Evolutionary conservation across 2,329 filamentous ascomycete genomes (phyloP).

Genomic region (Nemania abortiva): DNA sequence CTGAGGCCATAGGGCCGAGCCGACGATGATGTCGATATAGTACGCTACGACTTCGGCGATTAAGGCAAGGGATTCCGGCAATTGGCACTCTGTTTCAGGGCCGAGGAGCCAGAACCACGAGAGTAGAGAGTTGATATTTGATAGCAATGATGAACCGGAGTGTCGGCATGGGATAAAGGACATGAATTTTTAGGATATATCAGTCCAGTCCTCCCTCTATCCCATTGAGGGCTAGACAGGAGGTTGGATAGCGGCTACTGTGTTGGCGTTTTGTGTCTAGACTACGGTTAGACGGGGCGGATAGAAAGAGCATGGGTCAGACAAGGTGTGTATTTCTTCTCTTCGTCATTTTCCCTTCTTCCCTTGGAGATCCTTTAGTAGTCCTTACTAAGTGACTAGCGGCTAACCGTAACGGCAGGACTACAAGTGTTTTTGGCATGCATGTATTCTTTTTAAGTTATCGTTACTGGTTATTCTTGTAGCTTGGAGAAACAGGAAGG

Average conservation of each 20-base stretch:
- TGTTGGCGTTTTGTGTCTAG: constrained; percentile 29
- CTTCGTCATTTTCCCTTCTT: neutral
- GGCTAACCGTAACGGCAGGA: neutral
- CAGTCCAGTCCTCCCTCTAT: neutral
- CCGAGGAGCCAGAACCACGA: neutral
- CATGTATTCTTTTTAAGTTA: neutral
- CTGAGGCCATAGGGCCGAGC: neutral
- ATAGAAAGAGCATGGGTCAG: constrained; percentile 10
- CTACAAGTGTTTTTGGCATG: neutral
- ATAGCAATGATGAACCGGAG: neutral
- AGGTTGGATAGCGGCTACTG: neutral
- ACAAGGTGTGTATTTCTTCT: constrained; percentile 11
- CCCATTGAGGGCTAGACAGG: neutral
- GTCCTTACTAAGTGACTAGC: neutral
- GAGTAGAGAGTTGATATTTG: neutral
- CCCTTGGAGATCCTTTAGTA: neutral
- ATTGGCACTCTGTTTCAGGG: neutral
- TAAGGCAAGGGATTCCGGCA: neutral
- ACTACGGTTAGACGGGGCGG: constrained; percentile 8
- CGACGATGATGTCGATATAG: neutral
- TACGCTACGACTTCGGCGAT: neutral
- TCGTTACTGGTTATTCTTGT: neutral
- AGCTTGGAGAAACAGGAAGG: neutral
- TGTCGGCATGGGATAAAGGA: neutral
- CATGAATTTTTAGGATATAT: neutral